These are phyloP conservation scores for Gynandropsis gynandra DNA, from an alignment of 345 rosid species.

Conservation along the genomic window DNA sequence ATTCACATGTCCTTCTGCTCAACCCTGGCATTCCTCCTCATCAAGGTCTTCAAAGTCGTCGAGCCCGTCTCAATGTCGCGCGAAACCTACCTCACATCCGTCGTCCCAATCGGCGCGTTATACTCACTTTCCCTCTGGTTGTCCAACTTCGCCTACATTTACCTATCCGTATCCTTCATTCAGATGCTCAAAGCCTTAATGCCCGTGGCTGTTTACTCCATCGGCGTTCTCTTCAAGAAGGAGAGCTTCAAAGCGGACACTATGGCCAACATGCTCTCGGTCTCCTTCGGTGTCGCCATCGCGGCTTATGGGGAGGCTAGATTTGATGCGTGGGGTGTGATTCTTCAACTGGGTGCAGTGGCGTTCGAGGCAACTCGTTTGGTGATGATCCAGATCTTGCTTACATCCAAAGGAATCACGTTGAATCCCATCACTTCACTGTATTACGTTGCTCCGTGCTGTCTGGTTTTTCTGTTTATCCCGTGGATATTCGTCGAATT, in stretches of 20 bases:
- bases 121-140: slow-evolving; percentile 89
- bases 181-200: slow-evolving; percentile 94
- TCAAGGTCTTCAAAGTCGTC: slow-evolving; percentile 83
- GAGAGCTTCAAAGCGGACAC: slow-evolving; percentile 42
- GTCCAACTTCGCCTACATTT: slow-evolving; percentile 89
- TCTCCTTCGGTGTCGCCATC: slow-evolving; percentile 54
- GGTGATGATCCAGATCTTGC: slow-evolving; percentile 59
- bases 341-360: slow-evolving; percentile 55
- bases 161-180: slow-evolving; percentile 86
- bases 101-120: slow-evolving; percentile 86
- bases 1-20: slow-evolving; percentile 97
- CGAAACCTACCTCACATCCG: slow-evolving; percentile 68
- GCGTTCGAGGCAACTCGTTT: slow-evolving; percentile 54
- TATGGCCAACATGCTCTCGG: slow-evolving; percentile 55
- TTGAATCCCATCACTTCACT: slow-evolving; percentile 57
- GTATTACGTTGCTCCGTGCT: slow-evolving; percentile 60
- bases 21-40: slow-evolving; percentile 67
- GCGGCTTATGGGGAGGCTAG: slow-evolving; percentile 65
- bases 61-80: slow-evolving; percentile 89
- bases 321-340: slow-evolving; percentile 52
- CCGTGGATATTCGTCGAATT: slow-evolving; percentile 58
- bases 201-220: slow-evolving; percentile 94
- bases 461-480: slow-evolving; percentile 43
- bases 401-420: slow-evolving; percentile 45
- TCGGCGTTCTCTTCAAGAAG: slow-evolving; percentile 41